Evolutionary conservation across 345 rosid genomes (phyloP).

Genomic region (Bruguiera sexangula): DNA sequence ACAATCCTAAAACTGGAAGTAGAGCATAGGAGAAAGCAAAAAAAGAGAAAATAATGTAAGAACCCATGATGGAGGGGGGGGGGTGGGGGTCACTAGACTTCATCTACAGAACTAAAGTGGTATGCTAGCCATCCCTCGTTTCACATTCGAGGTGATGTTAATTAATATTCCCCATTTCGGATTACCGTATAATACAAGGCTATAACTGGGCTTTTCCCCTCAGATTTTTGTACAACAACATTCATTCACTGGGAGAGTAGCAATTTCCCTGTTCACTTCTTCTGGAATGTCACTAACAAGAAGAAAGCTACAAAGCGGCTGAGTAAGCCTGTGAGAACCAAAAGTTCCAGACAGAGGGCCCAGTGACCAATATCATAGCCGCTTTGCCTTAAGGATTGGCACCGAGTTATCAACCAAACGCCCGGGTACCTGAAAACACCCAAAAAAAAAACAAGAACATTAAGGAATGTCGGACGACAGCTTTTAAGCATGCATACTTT

Average conservation of each 20-base stretch:
- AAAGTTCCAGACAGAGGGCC: constrained; percentile 49
- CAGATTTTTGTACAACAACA: constrained; percentile 12
- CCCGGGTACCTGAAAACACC: constrained; percentile 58
- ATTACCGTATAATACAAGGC: constrained; percentile 6
- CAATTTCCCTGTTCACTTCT: constrained; percentile 44
- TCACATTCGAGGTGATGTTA: no score
- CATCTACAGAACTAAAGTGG: no score
- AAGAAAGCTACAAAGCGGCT: constrained; percentile 61
- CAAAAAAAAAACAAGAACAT: neutral
- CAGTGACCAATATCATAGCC: constrained; percentile 70
- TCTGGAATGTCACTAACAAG: constrained; percentile 66
- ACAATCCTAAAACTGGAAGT: no score
- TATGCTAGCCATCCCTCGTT: no score
- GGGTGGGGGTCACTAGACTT: no score
- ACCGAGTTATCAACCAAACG: constrained; percentile 89
- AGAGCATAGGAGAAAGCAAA: no score
- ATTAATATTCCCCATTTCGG: neutral
- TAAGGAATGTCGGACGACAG: neutral
- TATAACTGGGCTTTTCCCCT: neutral
- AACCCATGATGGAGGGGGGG: no score
- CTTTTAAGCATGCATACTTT: no score
- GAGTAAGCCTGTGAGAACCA: constrained; percentile 50
- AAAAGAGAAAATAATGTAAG: no score
- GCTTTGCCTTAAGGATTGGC: constrained; percentile 58
- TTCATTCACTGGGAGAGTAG: neutral